These are phyloP conservation scores for Planoprotostelium fungivorum DNA, from an alignment of 78 protist species.

Conservation along the genomic window DNA sequence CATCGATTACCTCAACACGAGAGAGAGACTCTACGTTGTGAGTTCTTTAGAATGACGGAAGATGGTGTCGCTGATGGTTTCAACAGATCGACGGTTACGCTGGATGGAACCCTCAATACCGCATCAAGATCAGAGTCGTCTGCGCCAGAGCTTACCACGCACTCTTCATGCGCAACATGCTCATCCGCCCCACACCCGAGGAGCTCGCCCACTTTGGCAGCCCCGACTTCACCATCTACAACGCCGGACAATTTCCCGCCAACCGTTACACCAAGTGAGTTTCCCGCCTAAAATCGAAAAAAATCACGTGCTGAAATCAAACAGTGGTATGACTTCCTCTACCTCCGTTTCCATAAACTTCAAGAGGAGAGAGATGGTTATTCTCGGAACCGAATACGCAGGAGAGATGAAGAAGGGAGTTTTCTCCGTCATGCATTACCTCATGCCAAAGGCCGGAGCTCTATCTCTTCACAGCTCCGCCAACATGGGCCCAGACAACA, in stretches of 20 bases:
- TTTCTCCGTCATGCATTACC: conserved; percentile 88
- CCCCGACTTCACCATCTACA: conserved; percentile 88
- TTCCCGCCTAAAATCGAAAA: too few relatives aligned
- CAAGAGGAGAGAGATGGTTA: conserved; percentile 73
- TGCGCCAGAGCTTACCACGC: conserved; percentile 89
- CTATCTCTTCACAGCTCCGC: conserved; percentile 86
- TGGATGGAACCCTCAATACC: conserved; percentile 78
- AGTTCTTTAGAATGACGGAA: not conserved
- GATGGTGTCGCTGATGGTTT: not conserved
- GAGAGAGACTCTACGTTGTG: conserved; percentile 76
- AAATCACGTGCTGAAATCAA: too few relatives aligned
- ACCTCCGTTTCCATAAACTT: conserved; percentile 66
- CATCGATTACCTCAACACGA: conserved; percentile 83
- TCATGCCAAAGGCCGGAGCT: conserved; percentile 82
- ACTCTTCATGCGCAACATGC: conserved; percentile 90
- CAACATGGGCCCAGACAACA: conserved; percentile 68
- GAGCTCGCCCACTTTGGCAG: conserved; percentile 73
- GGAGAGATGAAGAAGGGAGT: conserved; percentile 98
- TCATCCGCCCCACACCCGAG: conserved; percentile 81
- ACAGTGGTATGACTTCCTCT: conserved; percentile 47
- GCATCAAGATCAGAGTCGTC: conserved; percentile 84
- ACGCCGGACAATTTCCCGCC: conserved; percentile 89
- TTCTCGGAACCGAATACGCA: conserved; percentile 91
- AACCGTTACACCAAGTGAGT: conserved; percentile 78
- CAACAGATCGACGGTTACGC: conserved; percentile 78